These are phyloP conservation scores for Schizophyllum commune DNA, from an alignment of 1,284 basidiomycete species.

Conservation along the genomic window DNA sequence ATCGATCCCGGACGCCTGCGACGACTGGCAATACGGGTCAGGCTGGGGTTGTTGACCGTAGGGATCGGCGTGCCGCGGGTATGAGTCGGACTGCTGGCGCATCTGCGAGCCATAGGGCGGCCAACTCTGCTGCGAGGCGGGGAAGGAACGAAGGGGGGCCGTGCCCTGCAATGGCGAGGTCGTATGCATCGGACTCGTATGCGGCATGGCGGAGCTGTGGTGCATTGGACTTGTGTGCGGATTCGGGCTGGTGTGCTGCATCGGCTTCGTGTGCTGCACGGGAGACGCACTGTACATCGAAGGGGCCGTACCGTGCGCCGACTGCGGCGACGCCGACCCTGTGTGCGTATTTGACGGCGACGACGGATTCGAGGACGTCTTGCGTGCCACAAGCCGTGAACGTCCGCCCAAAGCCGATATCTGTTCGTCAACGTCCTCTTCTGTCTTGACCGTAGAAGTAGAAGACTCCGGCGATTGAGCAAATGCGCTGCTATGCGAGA, in stretches of 20 bases:
- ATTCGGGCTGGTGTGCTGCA: conserved; percentile 1
- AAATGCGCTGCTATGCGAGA: no score
- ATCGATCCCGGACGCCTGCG: conserved; percentile 14
- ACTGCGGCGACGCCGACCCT: conserved; percentile 8
- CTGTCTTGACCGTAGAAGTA: conserved; percentile 38
- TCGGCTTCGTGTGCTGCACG: conserved; percentile 14
- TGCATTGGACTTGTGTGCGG: no score
- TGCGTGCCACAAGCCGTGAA: conserved; percentile 52
- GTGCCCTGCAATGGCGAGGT: conserved; percentile 14
- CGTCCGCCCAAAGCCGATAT: conserved; percentile 51
- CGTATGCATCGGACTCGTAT: no score
- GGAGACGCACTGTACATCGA: conserved; percentile 14
- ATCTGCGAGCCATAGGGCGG: no score
- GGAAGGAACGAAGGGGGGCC: background rate
- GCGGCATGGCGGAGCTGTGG: no score
- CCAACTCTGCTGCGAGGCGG: no score
- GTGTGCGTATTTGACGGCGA: conserved; percentile 27
- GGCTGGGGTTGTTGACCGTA: conserved; percentile 31
- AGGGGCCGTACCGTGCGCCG: no score
- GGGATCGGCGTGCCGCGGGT: no score
- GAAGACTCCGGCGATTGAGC: conserved; percentile 15
- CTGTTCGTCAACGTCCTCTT: conserved; percentile 37
- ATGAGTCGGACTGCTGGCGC: no score
- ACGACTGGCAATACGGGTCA: conserved; percentile 26
- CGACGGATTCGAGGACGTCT: conserved; percentile 35